A percentile compares a stretch with the other conserved stretches of the same genome.
Evolutionary conservation across 441 rosid genomes (phyloP).

Genomic region (Kokia cookei): DNA sequence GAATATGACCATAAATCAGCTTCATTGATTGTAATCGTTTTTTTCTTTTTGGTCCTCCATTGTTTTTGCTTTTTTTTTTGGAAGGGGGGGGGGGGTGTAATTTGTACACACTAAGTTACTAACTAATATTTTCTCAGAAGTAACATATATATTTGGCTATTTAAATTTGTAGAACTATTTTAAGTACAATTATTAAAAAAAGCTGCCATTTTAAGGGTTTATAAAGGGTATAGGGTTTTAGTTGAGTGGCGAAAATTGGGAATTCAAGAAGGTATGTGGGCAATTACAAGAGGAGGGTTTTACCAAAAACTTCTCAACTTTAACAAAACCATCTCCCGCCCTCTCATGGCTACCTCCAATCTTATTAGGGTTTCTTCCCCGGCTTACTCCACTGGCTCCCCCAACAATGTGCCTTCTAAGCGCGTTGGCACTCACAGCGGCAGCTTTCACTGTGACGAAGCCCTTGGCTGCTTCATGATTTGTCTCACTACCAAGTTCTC

Average conservation of each 20-base stretch:
- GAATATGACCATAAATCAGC: background rate
- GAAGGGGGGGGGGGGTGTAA: too few relatives aligned
- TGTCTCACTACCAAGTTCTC: constrained; percentile 74
- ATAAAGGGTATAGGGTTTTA: background rate
- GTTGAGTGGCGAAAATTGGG: background rate
- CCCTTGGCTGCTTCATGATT: constrained; percentile 96
- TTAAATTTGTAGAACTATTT: too few relatives aligned
- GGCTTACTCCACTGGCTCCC: constrained; percentile 38
- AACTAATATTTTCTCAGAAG: too few relatives aligned
- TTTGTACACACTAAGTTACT: too few relatives aligned
- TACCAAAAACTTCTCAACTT: constrained; percentile 35
- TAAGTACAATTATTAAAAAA: too few relatives aligned
- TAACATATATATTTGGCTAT: too few relatives aligned
- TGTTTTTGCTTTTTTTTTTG: too few relatives aligned
- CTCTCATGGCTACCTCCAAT: constrained; percentile 34
- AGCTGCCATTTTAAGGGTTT: background rate
- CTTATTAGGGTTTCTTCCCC: constrained; percentile 44
- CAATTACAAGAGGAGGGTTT: constrained; percentile 48
- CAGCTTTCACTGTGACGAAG: constrained; percentile 93
- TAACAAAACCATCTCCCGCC: constrained; percentile 18
- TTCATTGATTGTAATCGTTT: background rate
- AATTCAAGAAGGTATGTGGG: constrained; percentile 31
- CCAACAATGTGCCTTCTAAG: constrained; percentile 33
- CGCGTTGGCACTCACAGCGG: constrained; percentile 90
- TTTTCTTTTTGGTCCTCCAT: background rate